phyloP scores from a whole-genome alignment of 495 filamentous ascomycete genomes.

The Usnea hakonensis region DNA sequence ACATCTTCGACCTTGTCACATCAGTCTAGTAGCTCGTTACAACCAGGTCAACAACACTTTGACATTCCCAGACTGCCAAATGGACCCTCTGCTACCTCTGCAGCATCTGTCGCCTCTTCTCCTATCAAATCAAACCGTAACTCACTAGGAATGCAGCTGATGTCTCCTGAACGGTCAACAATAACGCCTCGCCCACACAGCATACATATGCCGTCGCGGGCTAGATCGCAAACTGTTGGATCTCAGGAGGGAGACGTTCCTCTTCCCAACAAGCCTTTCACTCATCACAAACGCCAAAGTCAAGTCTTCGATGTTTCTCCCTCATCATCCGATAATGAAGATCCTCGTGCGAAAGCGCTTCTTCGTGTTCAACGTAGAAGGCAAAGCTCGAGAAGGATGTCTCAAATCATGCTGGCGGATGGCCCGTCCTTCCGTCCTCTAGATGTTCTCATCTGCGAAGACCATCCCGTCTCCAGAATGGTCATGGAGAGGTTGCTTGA shows the following conservation, averaged over 20 bases:
- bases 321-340: slow-evolving; percentile 95
- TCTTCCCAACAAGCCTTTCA: slow-evolving; percentile 54
- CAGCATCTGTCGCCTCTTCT: slow-evolving; percentile 60
- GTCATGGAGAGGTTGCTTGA: slow-evolving; percentile 97
- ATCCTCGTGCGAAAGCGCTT: slow-evolving; percentile 79
- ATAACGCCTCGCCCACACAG: slow-evolving; percentile 39
- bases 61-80: slow-evolving; percentile 58
- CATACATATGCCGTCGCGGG: slow-evolving; percentile 43
- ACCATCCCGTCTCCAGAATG: slow-evolving; percentile 92
- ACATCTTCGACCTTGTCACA: slow-evolving; percentile 78
- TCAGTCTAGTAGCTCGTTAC: slow-evolving; percentile 62
- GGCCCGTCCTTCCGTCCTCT: slow-evolving; percentile 83
- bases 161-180: slow-evolving; percentile 45
- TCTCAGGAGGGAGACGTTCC: slow-evolving; percentile 77
- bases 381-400: slow-evolving; percentile 86
- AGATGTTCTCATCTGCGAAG: slow-evolving; percentile 93
- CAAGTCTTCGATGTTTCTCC: slow-evolving; percentile 95
- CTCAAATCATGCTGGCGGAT: slow-evolving; percentile 73
- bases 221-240: slow-evolving; percentile 86
- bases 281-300: slow-evolving; percentile 80
- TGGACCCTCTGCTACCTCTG: slow-evolving; percentile 51
- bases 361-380: slow-evolving; percentile 88
- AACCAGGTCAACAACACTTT: slow-evolving; percentile 63
- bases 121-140: slow-evolving; percentile 67
- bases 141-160: slow-evolving; percentile 35